phyloP scores from a whole-genome alignment of 306 rosid species.

The Pachyrhizus erosus region DNA sequence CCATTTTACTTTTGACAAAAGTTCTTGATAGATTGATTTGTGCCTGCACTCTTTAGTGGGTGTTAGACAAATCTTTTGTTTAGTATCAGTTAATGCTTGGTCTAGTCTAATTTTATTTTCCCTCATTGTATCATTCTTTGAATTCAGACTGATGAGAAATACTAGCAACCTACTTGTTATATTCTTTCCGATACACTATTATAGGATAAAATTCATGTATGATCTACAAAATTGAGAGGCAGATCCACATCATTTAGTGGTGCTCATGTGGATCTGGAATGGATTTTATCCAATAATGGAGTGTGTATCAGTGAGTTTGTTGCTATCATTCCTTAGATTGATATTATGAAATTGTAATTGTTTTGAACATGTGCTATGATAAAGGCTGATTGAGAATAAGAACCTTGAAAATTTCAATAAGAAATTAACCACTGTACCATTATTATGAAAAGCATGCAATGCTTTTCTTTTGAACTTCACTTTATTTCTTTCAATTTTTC shows the following conservation, averaged over 20 bases:
- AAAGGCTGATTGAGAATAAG: neutral
- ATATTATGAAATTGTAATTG: neutral
- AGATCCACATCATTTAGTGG: neutral
- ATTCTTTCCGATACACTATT: neutral
- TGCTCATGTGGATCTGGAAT: neutral
- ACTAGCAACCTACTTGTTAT: neutral
- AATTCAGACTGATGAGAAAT: neutral
- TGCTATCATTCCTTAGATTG: neutral
- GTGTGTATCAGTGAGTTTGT: neutral
- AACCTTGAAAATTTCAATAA: slow-evolving; percentile 13
- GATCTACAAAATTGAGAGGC: neutral
- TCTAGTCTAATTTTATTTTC: neutral
- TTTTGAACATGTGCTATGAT: neutral
- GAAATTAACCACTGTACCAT: neutral
- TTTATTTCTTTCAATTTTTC: neutral
- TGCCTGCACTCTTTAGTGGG: neutral
- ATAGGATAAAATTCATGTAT: neutral
- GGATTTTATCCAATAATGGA: neutral
- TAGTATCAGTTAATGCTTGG: neutral
- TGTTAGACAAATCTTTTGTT: neutral
- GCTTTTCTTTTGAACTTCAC: neutral
- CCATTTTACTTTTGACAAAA: neutral
- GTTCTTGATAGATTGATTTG: slow-evolving; percentile 18
- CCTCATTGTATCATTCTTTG: neutral
- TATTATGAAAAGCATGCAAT: neutral